Evolutionary conservation across 257 asterid genomes (phyloP).

Genomic region (Lycium ferocissimum): DNA sequence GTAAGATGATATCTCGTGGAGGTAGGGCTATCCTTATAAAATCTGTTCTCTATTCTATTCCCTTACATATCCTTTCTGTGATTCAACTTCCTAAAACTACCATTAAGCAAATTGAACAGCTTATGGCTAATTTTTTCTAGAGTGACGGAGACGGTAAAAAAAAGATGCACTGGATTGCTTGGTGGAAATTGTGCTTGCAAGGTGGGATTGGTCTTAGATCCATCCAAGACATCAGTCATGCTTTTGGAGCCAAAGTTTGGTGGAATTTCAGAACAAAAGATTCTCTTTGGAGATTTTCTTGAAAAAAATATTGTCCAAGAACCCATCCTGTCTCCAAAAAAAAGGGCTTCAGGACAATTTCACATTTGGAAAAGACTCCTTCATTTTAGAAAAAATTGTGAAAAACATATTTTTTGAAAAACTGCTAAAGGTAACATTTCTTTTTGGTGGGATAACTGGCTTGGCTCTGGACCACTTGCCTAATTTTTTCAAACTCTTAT

Average conservation of each 20-base stretch:
- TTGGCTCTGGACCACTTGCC: too few relatives aligned
- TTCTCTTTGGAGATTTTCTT: background rate
- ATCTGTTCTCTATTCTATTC: background rate
- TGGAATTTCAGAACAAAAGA: too few relatives aligned
- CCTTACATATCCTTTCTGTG: background rate
- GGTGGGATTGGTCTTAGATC: background rate
- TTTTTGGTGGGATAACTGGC: too few relatives aligned
- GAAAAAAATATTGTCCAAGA: background rate
- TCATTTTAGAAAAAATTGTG: background rate
- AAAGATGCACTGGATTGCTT: background rate
- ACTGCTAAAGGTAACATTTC: too few relatives aligned
- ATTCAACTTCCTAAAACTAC: background rate
- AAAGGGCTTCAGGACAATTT: too few relatives aligned
- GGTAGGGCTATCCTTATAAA: background rate
- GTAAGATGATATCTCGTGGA: too few relatives aligned
- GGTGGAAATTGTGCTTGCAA: background rate
- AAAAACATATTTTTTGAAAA: background rate
- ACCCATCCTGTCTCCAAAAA: background rate
- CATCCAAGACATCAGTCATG: background rate
- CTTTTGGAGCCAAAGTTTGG: background rate
- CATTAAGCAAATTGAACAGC: background rate
- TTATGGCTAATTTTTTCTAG: background rate
- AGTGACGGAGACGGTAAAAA: background rate
- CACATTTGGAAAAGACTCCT: background rate
- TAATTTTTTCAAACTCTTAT: too few relatives aligned